Evolutionary conservation across 306 rosid species (phyloP), one percentile per base, ranked within the genome.

Genomic region (Lathyrus tuberosus): DNA sequence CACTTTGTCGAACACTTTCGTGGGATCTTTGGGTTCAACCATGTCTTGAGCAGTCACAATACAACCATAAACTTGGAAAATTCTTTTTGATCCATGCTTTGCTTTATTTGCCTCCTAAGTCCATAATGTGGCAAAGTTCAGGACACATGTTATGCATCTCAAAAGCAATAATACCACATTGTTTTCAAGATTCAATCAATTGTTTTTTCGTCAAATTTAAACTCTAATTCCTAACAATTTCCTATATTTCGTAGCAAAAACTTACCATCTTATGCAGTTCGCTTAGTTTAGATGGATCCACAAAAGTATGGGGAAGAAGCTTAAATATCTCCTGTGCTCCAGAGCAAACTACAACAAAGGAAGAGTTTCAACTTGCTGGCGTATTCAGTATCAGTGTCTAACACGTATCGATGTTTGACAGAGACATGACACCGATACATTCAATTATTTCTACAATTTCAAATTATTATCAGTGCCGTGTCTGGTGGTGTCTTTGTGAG

Each of bases 321-420:
- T 86, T 94, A 67, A 94, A 86, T 65, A 94, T 88, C 81, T 94
- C 97, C 44, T 83, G 97, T 0, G 97, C 97, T 6, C 97, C 98
- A 58, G 81, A 79, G 79, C 95, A 94, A 84, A 83, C 98, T 94
- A 70, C 81, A 88, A 13, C 28, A 65, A 67, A 54, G n/a, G 46
- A 66, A 76, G 70, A 74, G 46, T 54, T 35, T 35, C 26, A 11
- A 41, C 47, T 54, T 35, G 40, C 7, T 35, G 40, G 10, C 40
- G 3, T 35, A 31, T 33, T 33, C 8, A 33, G 38, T 33, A 35
- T 24, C 26, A 24, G 26, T 24, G 2, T 26, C 30, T 26, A 26
- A 26, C 30, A 26, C 4, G 30, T 2, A 26, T 26, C 4, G 30
- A 26, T 26, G 47, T 0, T 9, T 47, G 20, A n/a, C 53, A 48